Conservation (phyloP, 805 yeast species). For the Wickerhamiella cacticola region DNA sequence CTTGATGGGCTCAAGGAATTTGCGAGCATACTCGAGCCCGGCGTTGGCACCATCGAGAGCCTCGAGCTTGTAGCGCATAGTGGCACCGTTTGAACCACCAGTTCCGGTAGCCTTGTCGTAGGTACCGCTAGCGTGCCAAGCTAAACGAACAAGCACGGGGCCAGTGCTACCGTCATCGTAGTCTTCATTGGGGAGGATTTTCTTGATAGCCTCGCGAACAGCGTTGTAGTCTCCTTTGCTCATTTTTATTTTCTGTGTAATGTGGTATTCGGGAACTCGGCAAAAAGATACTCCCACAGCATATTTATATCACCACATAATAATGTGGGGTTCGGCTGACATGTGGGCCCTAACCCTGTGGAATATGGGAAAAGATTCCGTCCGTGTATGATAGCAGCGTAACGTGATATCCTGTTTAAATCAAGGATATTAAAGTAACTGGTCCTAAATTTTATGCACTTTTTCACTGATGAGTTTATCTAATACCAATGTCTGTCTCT, state of each 20-base stretch:
- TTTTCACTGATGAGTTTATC: no score
- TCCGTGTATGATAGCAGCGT: no score
- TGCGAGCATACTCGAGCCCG: conserved; percentile 43
- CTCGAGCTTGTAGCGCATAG: conserved; percentile 40
- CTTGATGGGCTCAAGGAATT: conserved; percentile 44
- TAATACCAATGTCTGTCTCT: neutral
- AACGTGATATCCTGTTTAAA: no score
- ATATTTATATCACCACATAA: neutral
- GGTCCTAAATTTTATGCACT: no score
- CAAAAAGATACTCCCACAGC: neutral
- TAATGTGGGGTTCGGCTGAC: conserved; percentile 9
- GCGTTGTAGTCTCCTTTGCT: conserved; percentile 29
- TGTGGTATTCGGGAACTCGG: neutral
- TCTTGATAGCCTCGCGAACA: conserved; percentile 30
- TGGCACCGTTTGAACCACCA: conserved; percentile 44
- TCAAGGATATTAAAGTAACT: no score
- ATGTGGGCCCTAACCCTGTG: conserved; percentile 4
- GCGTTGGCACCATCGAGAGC: conserved; percentile 36
- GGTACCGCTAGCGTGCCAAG: conserved; percentile 83
- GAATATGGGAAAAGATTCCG: no score
- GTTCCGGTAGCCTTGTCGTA: conserved; percentile 45
- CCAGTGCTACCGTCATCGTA: conserved; percentile 60
- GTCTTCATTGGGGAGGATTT: conserved; percentile 34
- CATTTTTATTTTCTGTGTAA: conserved; percentile 10
- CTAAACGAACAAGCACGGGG: conserved; percentile 64